These are phyloP conservation scores for Xylariales sp. DNA, from an alignment of 2,329 filamentous ascomycete species.

Conservation along the genomic window DNA sequence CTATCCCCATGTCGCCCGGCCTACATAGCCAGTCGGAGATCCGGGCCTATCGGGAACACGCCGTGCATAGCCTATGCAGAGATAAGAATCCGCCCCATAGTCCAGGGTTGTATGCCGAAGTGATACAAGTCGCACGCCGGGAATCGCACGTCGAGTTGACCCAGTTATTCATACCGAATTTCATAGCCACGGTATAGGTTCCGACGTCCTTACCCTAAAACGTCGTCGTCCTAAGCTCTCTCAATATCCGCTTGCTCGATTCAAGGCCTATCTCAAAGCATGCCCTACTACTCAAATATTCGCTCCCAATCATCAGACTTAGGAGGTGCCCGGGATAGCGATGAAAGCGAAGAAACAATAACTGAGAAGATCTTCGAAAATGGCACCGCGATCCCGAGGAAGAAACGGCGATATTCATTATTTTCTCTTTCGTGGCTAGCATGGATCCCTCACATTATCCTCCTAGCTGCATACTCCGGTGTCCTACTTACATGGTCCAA, in stretches of 20 bases:
- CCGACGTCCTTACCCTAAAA: background rate
- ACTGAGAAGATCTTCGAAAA: conserved; percentile 10
- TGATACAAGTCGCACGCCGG: background rate
- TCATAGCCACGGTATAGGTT: background rate
- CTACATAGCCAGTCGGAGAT: background rate
- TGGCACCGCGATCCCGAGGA: background rate
- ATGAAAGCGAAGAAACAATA: conserved; percentile 1
- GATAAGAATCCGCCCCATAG: background rate
- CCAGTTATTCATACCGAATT: background rate
- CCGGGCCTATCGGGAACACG: background rate
- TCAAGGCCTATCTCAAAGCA: background rate
- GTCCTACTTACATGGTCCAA: conserved; percentile 1
- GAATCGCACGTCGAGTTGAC: background rate
- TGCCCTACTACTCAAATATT: conserved; percentile 10
- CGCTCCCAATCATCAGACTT: background rate
- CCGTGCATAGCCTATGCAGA: conserved; percentile 14
- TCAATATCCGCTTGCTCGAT: background rate
- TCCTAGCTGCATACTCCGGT: background rate
- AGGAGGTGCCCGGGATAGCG: background rate
- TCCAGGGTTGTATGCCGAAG: background rate
- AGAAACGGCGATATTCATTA: background rate
- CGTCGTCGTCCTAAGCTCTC: background rate
- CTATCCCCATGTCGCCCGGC: background rate
- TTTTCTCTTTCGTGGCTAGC: background rate
- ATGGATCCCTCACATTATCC: conserved; percentile 4